Evolutionary conservation across 768 basidiomycete species (phyloP).

Genomic region (Termitomyces sp.): DNA sequence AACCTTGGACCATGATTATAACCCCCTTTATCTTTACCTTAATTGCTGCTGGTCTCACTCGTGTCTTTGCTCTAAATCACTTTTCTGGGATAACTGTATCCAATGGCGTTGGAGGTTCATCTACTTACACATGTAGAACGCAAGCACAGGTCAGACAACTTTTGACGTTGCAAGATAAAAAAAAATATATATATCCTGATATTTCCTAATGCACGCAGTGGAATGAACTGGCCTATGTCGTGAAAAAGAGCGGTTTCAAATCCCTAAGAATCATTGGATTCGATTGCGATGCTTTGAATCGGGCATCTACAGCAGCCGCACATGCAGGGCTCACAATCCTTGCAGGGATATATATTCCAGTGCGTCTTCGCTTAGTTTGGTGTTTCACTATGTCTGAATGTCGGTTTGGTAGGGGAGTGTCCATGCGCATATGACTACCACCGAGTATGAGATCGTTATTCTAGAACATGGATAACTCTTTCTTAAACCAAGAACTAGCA

Average conservation of each 20-base stretch:
- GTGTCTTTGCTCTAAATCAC: constrained; percentile 20
- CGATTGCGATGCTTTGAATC: constrained; percentile 29
- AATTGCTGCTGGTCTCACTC: not conserved
- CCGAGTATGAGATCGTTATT: not conserved
- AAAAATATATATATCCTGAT: not conserved
- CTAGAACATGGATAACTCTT: not conserved
- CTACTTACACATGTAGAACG: constrained; percentile 26
- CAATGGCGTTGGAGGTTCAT: constrained; percentile 21
- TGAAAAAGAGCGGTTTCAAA: constrained; percentile 24
- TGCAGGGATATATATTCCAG: constrained; percentile 28
- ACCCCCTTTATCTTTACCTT: not conserved
- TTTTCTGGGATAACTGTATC: constrained; percentile 27
- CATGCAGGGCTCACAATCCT: constrained; percentile 23
- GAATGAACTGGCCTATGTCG: constrained; percentile 23
- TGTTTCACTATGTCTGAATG: not conserved
- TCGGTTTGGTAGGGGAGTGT: not conserved
- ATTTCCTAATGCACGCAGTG: constrained; percentile 17
- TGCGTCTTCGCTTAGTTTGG: constrained; percentile 8
- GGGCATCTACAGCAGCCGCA: constrained; percentile 28
- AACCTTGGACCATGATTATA: not conserved
- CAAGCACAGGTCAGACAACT: constrained; percentile 23
- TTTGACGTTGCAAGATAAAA: not conserved
- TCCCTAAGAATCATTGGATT: constrained; percentile 29
- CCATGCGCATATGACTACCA: not conserved
- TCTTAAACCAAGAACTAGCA: constrained; percentile 14